Evolutionary conservation across 805 yeast species (phyloP), one percentile per base, ranked within the genome.

Genomic region (Suhomyces emberorum): DNA sequence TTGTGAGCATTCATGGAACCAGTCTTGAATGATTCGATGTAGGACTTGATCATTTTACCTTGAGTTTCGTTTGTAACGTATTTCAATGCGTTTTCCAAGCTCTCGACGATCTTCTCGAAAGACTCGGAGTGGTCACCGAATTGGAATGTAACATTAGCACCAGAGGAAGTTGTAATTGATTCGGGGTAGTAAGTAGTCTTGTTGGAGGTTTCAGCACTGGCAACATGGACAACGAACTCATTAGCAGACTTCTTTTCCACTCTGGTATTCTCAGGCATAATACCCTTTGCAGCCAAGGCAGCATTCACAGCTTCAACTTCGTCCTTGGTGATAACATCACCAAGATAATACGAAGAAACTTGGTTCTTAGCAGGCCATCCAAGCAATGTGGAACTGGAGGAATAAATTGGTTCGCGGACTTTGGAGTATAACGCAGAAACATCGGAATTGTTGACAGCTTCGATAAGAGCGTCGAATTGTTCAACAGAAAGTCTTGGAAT

Each of bases 1-100:
- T 83, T 83, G 61, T 88, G 96, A 8, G 89, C 85, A 44, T 79
- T 76, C 78, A 87, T 81, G 4, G 91, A 82, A 15, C 96, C 96
- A 10, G 91, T 79, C 46, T 70, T 61, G 60, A 88, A 88, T 9
- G 93, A 77, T 30, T 76, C 75, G 37, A 77, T 72, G 55, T 88
- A 88, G 30, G 73, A 65, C 7, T 70, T 75, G 22, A 87, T 57
- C 87, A 88, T 79, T 38, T 75, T 70, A 10, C 47, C 54, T 58
- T 88, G 93, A 20, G 77, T 81, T 27, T 77, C 83, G 55, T 87
- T 87, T 30, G 93, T 88, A 14, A 79, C 86, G 52, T 68, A 65
- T 35, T 76, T 63, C 42, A 62, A 65, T 2, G 95, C 95, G 38
- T 70, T 53, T 20, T 59, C 56, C 34, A 88, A 63, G 48, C 76